A percentile compares a stretch with the other conserved stretches of the same genome.
Conservation (phyloP, 169 alveolate species). For the Plasmodium reichenowi region DNA sequence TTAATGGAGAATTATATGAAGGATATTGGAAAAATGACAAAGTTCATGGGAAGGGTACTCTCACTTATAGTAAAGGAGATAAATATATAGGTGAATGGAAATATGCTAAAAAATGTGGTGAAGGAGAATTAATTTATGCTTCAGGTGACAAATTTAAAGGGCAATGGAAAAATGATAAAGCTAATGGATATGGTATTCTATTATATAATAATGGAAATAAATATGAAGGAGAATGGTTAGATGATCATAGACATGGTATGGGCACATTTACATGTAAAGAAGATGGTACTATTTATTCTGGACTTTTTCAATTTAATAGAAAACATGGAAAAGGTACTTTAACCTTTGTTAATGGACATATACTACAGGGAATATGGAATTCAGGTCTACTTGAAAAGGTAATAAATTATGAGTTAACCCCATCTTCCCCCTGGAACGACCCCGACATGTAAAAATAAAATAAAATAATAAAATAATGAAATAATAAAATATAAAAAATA, state of each 20-base stretch:
- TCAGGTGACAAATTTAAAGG: constrained; percentile 93
- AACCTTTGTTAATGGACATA: constrained; percentile 86
- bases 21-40: constrained; percentile 95
- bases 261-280: constrained; percentile 92
- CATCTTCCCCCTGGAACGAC: constrained; percentile 84
- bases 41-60: constrained; percentile 95
- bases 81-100: constrained; percentile 96
- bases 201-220: constrained; percentile 94
- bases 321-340: constrained; percentile 92
- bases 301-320: constrained; percentile 91
- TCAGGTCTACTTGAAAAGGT: constrained; percentile 81
- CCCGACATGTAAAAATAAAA: constrained; percentile 78
- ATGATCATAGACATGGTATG: constrained; percentile 92
- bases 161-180: constrained; percentile 95
- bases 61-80: constrained; percentile 91
- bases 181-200: constrained; percentile 95
- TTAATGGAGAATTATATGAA: constrained; percentile 93
- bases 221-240: constrained; percentile 94
- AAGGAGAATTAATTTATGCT: constrained; percentile 94
- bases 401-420: constrained; percentile 80
- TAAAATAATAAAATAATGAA: too few relatives aligned
- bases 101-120: constrained; percentile 94
- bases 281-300: constrained; percentile 91
- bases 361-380: constrained; percentile 87
- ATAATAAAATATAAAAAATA: too few relatives aligned